Base-by-base conservation (phyloP, 2,329 filamentous ascomycete genomes). In the Xylariomycetidae sp. region DNA sequence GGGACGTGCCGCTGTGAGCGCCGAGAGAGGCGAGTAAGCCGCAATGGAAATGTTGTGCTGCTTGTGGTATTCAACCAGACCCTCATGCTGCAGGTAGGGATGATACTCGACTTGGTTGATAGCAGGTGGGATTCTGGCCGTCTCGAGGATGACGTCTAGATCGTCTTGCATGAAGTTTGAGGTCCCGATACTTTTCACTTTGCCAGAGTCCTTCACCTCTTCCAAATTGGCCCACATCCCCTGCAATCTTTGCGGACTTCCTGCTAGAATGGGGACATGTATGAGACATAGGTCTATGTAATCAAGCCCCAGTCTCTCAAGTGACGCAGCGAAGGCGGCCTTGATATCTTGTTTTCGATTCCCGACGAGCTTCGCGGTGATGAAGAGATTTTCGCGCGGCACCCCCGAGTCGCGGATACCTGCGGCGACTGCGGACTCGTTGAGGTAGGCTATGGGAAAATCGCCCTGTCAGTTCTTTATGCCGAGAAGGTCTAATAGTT, bases 51-150 rank as follows among this genome's bases (percentile, higher is more conserved):
- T 82, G 29, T 63, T 59, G 45, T 81, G 61, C 48, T 71, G 55
- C 42, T 64, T 64, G 53, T 70, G 70, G 54, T 72, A 83, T 10
- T 64, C 57, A 13, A 82, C 41, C 11, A 82, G 62, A 38, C 70
- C 64, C 5, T 66, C 67, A 49, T 82, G 79, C 57, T 82, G 80
- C 27, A 82, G 63, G 51, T 85, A 85, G 0, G 85, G 83, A 56
- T 89, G 81, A 48, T 76, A 78, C 63, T 89, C 85, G 49, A 88
- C 82, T 66, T 89, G 84, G 61, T 89, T 88, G 40, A 83, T 74
- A 5, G 74, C 77, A 1, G 85, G 85, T 2, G 64, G 53, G 38
- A 82, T 57, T 46, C 72, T 74, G 32, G 78, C 77, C 3, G 75
- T 74, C 50, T 71, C 57, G 4, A 80, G 61, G 25, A 80, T 50